A percentile compares a stretch with the other conserved stretches of the same genome.
Conservation (phyloP, 371 early-diverging fungal species). For the Rhizopus arrhizus region DNA sequence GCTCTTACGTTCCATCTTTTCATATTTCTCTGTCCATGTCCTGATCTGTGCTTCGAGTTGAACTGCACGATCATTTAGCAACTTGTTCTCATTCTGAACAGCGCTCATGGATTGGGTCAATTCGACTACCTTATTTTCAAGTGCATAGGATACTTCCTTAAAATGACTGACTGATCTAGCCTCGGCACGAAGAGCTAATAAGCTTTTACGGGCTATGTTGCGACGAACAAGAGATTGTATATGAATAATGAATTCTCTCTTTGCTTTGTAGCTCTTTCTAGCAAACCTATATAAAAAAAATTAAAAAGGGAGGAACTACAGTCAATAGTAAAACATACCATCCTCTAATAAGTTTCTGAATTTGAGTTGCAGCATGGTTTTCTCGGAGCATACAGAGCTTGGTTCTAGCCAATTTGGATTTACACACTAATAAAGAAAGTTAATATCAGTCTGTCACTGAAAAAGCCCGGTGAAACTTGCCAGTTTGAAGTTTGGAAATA, state of each 20-base stretch:
- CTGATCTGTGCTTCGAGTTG: constrained; percentile 71
- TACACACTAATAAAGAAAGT: constrained; percentile 29
- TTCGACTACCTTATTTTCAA: constrained; percentile 95
- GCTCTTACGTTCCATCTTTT: constrained; percentile 53
- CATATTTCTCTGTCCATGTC: constrained; percentile 75
- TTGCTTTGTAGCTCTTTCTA: constrained; percentile 59
- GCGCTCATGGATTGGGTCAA: constrained; percentile 81
- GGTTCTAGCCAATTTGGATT: constrained; percentile 61
- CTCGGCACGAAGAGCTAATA: constrained; percentile 75
- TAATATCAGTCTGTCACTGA: too few relatives aligned
- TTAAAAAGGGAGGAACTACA: too few relatives aligned
- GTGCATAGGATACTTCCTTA: constrained; percentile 89
- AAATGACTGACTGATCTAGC: constrained; percentile 89
- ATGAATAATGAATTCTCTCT: constrained; percentile 63
- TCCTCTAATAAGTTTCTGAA: constrained; percentile 73
- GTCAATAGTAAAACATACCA: constrained; percentile 17
- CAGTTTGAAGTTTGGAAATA: constrained; percentile 49
- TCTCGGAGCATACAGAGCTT: constrained; percentile 53
- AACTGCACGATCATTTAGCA: constrained; percentile 55
- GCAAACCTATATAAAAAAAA: constrained; percentile 34
- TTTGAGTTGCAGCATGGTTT: constrained; percentile 69
- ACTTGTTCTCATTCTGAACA: constrained; percentile 71
- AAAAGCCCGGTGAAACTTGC: too few relatives aligned
- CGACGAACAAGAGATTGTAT: constrained; percentile 87
- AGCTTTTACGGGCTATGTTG: constrained; percentile 66